Evolutionary conservation across 2,329 filamentous ascomycete species (phyloP), one percentile per base, ranked within the genome.

Genomic region (Rutstroemia sp.): DNA sequence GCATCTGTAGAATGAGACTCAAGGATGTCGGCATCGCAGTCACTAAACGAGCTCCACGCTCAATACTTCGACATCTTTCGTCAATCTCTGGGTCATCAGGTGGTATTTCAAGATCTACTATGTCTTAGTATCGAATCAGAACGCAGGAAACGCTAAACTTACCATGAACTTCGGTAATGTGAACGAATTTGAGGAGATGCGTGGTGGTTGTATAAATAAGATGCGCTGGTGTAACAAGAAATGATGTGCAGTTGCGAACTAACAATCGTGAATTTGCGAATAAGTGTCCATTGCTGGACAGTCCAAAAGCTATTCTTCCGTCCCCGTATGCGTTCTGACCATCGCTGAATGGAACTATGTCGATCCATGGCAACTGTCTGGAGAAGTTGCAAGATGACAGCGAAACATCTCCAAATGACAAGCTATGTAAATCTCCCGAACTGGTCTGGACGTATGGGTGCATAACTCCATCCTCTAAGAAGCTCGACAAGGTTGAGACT

Each of bases 151-250:
- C 8, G 10, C 34, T 10, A 34, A 5, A 14, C 74, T 61, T 76
- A 89, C 87, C 82, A 62, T 89, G 77, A 16, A 80, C 63, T 57
- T 76, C 73, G 3, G 82, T 78, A 49, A 97, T 73, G 70, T 99
- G 92, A 14, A 96, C 86, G 71, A 96, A 96, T 71, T 99, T 99
- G 60, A 99, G 78, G 3, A 96, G 77, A 69, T 97, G 92, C 61
- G 91, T 91, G 58, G 86, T 91, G 0, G 94, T 99, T 0, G 94
- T 99, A 67, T 92, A 91, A 57, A 97, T 83, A 14, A 99, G 76
- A 74, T 97, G 92, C 19, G 84, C 82, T 0, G 84, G 77, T 0
- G 92, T 96, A 25, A 92, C 74, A 5, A 91, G 70, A 65, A 96
- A 97, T 0, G 94, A 99, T 0, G 92, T 97, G 71, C 91, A 96